Base-by-base conservation (phyloP, 257 asterid genomes). In the Capsicum baccatum region DNA sequence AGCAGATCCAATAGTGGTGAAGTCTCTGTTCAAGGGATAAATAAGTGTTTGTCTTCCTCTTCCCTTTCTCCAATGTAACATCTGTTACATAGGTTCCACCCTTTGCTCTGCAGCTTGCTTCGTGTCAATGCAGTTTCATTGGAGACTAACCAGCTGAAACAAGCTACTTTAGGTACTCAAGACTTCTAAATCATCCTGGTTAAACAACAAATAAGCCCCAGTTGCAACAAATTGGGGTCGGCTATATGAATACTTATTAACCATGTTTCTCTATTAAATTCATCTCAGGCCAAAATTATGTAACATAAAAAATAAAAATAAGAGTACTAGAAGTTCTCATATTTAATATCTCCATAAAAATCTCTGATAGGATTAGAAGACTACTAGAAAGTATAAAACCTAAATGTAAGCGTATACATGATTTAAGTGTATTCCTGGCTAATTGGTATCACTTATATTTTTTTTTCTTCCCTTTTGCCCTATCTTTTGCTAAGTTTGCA, bases 261-360 rank as follows among this genome's bases (percentile, higher is more conserved):
- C 74, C 50, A 37, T 35, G n/a, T 67, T 35, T 67, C 74, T 67
- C 74, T n/a, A n/a, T n/a, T n/a, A n/a, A n/a, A n/a, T n/a, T n/a
- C n/a, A n/a, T n/a, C n/a, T n/a, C n/a, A n/a, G n/a, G n/a, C n/a
- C n/a, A n/a, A n/a, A n/a, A n/a, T n/a, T n/a, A n/a, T n/a, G n/a
- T n/a, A n/a, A n/a, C n/a, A n/a, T n/a, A n/a, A n/a, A n/a, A n/a
- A n/a, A n/a, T n/a, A n/a, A n/a, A n/a, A n/a, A n/a, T n/a, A n/a
- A n/a, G n/a, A n/a, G n/a, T n/a, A n/a, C n/a, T n/a, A n/a, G n/a
- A n/a, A n/a, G n/a, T n/a, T n/a, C n/a, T n/a, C n/a, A n/a, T n/a
- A n/a, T n/a, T n/a, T n/a, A n/a, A n/a, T n/a, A n/a, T n/a, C n/a
- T n/a, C n/a, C n/a, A n/a, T n/a, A n/a, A n/a, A n/a, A n/a, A n/a